These are phyloP conservation scores for Aquilaria yunnanensis DNA, from an alignment of 345 rosid species.

Conservation along the genomic window DNA sequence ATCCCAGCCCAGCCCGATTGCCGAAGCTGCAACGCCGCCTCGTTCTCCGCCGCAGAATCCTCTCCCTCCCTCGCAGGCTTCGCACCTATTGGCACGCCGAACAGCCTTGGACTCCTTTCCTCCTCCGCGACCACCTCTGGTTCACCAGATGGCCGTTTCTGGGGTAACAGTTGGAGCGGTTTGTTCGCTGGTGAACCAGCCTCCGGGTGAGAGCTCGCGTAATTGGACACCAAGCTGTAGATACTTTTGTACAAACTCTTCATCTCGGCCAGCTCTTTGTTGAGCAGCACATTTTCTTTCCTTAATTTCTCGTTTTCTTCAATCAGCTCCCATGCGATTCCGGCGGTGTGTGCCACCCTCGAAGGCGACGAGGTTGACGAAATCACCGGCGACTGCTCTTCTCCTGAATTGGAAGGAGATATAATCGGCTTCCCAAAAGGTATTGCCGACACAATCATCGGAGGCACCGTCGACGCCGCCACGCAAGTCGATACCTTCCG, in stretches of 20 bases:
- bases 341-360: constrained; percentile 12
- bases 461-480: constrained; percentile 2
- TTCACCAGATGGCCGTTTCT: constrained; percentile 14
- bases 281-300: constrained; percentile 55
- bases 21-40: constrained; percentile 19
- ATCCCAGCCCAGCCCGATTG: constrained; percentile 23
- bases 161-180: constrained; percentile 36
- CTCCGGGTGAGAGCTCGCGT: constrained; percentile 23
- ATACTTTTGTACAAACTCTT: constrained; percentile 59
- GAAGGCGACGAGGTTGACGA: constrained; percentile 48
- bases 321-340: constrained; percentile 39
- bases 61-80: constrained; percentile 47
- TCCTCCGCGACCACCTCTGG: constrained; percentile 16
- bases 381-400: constrained; percentile 35
- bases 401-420: constrained; percentile 54
- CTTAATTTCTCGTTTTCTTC: constrained; percentile 79
- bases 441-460: constrained; percentile 19
- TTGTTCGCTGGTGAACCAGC: constrained; percentile 12
- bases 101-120: constrained; percentile 41
- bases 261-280: constrained; percentile 61
- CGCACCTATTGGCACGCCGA: constrained; percentile 54
- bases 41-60: constrained; percentile 14
- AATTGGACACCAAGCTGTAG: constrained; percentile 42
- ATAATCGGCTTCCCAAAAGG: constrained; percentile 28
- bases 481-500: constrained; percentile 40